Base-by-base conservation (phyloP, 495 filamentous ascomycete genomes). In the Hypoxylon cercidicola region DNA sequence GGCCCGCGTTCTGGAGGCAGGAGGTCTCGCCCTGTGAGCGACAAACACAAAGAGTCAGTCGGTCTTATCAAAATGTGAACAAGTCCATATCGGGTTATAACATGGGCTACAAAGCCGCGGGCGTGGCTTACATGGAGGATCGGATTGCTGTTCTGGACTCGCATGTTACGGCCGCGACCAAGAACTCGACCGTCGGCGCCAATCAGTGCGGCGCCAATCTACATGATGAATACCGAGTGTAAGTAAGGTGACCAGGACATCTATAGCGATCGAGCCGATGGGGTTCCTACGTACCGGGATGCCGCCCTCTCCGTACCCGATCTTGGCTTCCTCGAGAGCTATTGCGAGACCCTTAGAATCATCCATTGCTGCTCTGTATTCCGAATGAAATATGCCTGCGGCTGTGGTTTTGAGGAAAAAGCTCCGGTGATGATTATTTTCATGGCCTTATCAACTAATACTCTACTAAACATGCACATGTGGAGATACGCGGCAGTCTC, bases 91-190 rank as follows among this genome's bases (percentile, higher is more conserved):
- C n/a, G n/a, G n/a, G n/a, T n/a, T n/a, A n/a, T n/a, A n/a, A n/a
- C n/a, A n/a, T n/a, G n/a, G n/a, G n/a, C n/a, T n/a, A n/a, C n/a
- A n/a, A n/a, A n/a, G n/a, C n/a, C n/a, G n/a, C n/a, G n/a, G n/a
- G n/a, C n/a, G n/a, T n/a, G n/a, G n/a, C 84, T 71, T 75, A 94
- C 91, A 80, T 93, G 90, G 55, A 91, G 82, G 28, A 89, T 91
- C 12, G 90, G 81, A 57, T 89, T 90, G 15, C 83, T 85, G 34
- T 89, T 90, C 73, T 96, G 91, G 40, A 92, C 82, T 34, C 91
- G 79, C 88, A 91, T 88, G 67, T 95, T 95, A 70, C 91, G 92
- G 7, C 91, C 91, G 32, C 85, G 85, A n/a, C 90, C 90, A 1
- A 95, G 82, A 37, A 94, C 87, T 55, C 81, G 85, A 28, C 92